A percentile compares a stretch with the other conserved stretches of the same genome.
Conservation (phyloP, 805 yeast species). For the Ogataea nonfermentans region DNA sequence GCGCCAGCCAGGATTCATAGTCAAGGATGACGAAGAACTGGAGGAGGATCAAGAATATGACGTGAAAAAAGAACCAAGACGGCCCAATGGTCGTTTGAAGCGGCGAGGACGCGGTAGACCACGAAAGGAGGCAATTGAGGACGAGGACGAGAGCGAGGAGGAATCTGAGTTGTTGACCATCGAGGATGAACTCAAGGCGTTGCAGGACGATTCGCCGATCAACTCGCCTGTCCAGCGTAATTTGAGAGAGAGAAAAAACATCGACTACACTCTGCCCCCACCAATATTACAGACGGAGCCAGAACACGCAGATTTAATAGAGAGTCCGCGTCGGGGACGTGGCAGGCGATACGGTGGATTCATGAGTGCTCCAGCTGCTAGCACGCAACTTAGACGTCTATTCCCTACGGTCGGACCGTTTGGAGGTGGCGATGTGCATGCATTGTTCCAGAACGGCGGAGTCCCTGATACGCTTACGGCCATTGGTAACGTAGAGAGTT, state of each 20-base stretch:
- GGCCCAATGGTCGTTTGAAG: conserved; percentile 9
- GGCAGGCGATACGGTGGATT: conserved; percentile 25
- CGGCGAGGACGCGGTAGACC: conserved; percentile 12
- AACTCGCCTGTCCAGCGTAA: conserved; percentile 48
- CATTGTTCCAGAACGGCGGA: conserved; percentile 68
- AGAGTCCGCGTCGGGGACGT: conserved; percentile 17
- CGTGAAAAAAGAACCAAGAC: conserved; percentile 1
- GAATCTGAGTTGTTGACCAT: conserved; percentile 38
- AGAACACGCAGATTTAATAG: conserved; percentile 9
- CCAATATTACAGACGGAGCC: conserved; percentile 53
- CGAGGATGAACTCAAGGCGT: conserved; percentile 63
- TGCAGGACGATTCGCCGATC: conserved; percentile 57
- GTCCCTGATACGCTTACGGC: conserved; percentile 44
- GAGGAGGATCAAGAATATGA: conserved; percentile 24
- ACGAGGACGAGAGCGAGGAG: conserved; percentile 14
- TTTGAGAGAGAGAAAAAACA: conserved; percentile 64
- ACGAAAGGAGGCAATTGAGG: conserved; percentile 14
- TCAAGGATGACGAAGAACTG: conserved; percentile 28
- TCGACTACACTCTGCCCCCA: conserved; percentile 82
- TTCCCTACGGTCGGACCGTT: conserved; percentile 97
- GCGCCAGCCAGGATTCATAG: conserved; percentile 25
- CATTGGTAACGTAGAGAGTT: conserved; percentile 40
- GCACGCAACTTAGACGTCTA: conserved; percentile 57
- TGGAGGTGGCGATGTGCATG: conserved; percentile 91
- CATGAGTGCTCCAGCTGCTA: conserved; percentile 19